Percentiles rank a stretch among this genome's conserved stretches.
These are phyloP conservation scores for Podospora comata DNA, from an alignment of 495 filamentous ascomycete genomes.

Conservation along the genomic window DNA sequence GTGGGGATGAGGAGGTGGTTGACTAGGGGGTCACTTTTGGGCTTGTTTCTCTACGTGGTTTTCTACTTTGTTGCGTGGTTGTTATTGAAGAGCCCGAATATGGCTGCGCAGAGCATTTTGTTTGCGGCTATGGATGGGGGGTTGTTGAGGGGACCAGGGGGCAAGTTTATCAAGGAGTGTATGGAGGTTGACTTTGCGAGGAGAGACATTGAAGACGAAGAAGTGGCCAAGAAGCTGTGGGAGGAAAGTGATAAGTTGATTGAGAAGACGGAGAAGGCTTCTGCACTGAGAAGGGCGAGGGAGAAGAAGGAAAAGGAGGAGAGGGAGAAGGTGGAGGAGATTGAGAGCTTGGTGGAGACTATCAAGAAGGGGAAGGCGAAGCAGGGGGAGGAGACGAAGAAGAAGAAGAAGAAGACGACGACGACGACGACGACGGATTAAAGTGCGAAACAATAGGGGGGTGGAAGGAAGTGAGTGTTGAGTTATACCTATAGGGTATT, in stretches of 20 bases:
- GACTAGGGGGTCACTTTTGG: slow-evolving; percentile 77
- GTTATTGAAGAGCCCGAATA: slow-evolving; percentile 73
- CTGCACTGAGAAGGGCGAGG: slow-evolving; percentile 69
- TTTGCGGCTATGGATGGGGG: slow-evolving; percentile 78
- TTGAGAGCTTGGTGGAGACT: slow-evolving; percentile 41
- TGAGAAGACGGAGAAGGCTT: slow-evolving; percentile 76
- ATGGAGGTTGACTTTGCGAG: slow-evolving; percentile 65
- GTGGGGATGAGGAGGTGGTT: slow-evolving; percentile 85
- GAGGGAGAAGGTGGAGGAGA: slow-evolving; percentile 43
- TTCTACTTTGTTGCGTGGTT: slow-evolving; percentile 82
- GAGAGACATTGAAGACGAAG: slow-evolving; percentile 74
- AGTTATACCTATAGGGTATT: neutral
- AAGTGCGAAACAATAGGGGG: slow-evolving; percentile 7
- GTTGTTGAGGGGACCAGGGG: slow-evolving; percentile 59
- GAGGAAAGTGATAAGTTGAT: slow-evolving; percentile 81
- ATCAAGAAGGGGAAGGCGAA: slow-evolving; percentile 44
- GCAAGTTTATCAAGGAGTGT: slow-evolving; percentile 84
- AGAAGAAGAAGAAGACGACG: slow-evolving; percentile 24
- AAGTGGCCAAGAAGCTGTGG: slow-evolving; percentile 79
- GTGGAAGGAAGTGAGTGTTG: neutral
- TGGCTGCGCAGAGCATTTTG: slow-evolving; percentile 84
- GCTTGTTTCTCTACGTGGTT: slow-evolving; percentile 71
- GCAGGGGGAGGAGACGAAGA: slow-evolving; percentile 22
- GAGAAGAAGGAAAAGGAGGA: slow-evolving; percentile 49
- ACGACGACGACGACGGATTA: slow-evolving; percentile 22